phyloP scores from a whole-genome alignment of 371 early-diverging fungal species.

The Entomophthora muscae region DNA sequence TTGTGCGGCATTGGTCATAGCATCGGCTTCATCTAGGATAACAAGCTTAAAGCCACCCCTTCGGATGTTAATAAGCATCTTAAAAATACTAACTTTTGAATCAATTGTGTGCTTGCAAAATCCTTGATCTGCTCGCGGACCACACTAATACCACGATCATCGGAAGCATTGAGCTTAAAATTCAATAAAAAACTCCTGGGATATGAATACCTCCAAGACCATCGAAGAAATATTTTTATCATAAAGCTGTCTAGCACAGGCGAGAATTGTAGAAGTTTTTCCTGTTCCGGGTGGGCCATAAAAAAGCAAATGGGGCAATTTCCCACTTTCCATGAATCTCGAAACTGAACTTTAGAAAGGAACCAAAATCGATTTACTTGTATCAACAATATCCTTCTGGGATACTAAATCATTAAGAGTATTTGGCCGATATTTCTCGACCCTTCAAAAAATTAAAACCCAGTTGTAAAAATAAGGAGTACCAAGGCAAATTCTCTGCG shows the following conservation, averaged over 20 bases:
- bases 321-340: constrained; percentile 67
- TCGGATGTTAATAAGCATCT: constrained; percentile 7
- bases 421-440: constrained; percentile 89
- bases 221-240: constrained; percentile 57
- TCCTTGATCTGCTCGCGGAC: constrained; percentile 96
- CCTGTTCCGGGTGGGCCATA: constrained; percentile 99
- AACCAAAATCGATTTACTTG: constrained; percentile 28
- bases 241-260: constrained; percentile 75
- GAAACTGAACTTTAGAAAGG: constrained; percentile 31
- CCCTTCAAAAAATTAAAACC: constrained; percentile 29
- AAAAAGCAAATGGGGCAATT: constrained; percentile 95
- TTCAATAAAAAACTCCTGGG: not conserved
- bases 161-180: constrained; percentile 89
- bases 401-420: constrained; percentile 76
- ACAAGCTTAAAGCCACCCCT: constrained; percentile 72
- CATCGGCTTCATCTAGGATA: constrained; percentile 97
- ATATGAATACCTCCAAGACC: constrained; percentile 57
- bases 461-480: not conserved
- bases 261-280: constrained; percentile 92
- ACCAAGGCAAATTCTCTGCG: constrained; percentile 2
- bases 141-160: constrained; percentile 99
- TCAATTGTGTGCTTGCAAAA: constrained; percentile 76
- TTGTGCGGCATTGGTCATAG: constrained; percentile 95
- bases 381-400: constrained; percentile 74
- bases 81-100: not conserved